Evolutionary conservation across 805 yeast species (phyloP).

Genomic region (Myxozyma nipponensis): DNA sequence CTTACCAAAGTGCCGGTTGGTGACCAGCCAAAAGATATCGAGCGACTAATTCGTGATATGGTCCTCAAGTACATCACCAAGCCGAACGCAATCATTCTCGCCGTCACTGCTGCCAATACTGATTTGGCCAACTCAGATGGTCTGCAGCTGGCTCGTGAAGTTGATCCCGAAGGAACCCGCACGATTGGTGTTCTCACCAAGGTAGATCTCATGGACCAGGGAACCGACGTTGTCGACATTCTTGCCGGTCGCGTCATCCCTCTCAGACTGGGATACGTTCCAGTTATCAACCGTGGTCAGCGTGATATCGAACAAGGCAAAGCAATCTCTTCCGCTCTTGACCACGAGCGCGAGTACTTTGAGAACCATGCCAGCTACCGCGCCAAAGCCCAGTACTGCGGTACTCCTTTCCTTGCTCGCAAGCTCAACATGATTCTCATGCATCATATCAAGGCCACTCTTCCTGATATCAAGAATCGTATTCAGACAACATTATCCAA

Average conservation of each 20-base stretch:
- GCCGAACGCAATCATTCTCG: conserved; percentile 90
- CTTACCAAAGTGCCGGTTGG: conserved; percentile 98
- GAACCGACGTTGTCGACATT: conserved; percentile 95
- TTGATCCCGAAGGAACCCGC: conserved; percentile 91
- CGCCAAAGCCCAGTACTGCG: conserved; percentile 92
- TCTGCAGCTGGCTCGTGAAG: conserved; percentile 91
- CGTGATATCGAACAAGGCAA: conserved; percentile 87
- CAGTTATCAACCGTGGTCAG: conserved; percentile 96
- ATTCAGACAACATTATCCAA: conserved; percentile 81
- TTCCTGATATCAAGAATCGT: conserved; percentile 90
- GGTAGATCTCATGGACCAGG: conserved; percentile 95
- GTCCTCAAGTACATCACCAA: conserved; percentile 87
- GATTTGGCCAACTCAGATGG: conserved; percentile 98
- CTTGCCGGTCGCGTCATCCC: conserved; percentile 95
- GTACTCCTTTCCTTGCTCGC: conserved; percentile 95
- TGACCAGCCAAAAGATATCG: conserved; percentile 97
- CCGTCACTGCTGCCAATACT: conserved; percentile 94
- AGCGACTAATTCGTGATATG: conserved; percentile 89
- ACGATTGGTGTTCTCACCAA: conserved; percentile 96
- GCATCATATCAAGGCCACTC: conserved; percentile 81
- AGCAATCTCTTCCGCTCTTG: conserved; percentile 81
- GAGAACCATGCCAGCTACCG: conserved; percentile 88
- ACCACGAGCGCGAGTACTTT: conserved; percentile 74
- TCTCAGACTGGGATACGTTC: conserved; percentile 90
- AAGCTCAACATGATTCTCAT: conserved; percentile 82